These are phyloP conservation scores for Suillus tomentosus DNA, from an alignment of 768 basidiomycete genomes.

Conservation along the genomic window DNA sequence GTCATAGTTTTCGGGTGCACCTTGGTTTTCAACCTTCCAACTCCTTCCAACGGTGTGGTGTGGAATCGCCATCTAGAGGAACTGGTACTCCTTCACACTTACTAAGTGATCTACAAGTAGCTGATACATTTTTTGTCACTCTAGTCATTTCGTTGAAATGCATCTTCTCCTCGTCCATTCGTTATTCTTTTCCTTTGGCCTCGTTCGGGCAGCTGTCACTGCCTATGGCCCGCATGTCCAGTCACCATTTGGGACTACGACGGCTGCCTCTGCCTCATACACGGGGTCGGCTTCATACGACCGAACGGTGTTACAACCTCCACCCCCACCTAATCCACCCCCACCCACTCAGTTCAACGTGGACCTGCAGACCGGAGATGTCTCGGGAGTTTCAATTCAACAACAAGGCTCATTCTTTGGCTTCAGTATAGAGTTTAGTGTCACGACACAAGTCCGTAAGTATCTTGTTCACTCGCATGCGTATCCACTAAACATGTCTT, in stretches of 20 bases:
- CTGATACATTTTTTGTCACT: neutral
- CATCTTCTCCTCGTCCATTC: slow-evolving; percentile 27
- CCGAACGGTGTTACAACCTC: slow-evolving; percentile 49
- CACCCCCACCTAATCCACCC: slow-evolving; percentile 48
- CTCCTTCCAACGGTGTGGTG: neutral
- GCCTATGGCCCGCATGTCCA: slow-evolving; percentile 30
- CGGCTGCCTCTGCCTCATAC: slow-evolving; percentile 43
- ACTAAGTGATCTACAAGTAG: neutral
- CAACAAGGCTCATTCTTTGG: slow-evolving; percentile 65
- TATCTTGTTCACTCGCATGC: slow-evolving; percentile 18
- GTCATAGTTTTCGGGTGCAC: neutral
- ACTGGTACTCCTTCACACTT: slow-evolving; percentile 11
- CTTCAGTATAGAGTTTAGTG: slow-evolving; percentile 77
- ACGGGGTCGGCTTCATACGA: slow-evolving; percentile 56
- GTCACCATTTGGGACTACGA: slow-evolving; percentile 28
- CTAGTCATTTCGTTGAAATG: slow-evolving; percentile 16
- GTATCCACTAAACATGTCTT: neutral
- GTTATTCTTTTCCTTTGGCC: slow-evolving; percentile 19
- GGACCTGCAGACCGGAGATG: slow-evolving; percentile 35
- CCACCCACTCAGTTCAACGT: slow-evolving; percentile 47
- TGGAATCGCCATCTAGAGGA: slow-evolving; percentile 16
- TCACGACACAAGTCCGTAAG: slow-evolving; percentile 65
- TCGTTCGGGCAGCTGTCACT: slow-evolving; percentile 20
- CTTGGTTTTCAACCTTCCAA: neutral
- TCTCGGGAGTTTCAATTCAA: slow-evolving; percentile 41